phyloP scores from a whole-genome alignment of 208 protist genomes.

The Endotrypanum monterogeii region DNA sequence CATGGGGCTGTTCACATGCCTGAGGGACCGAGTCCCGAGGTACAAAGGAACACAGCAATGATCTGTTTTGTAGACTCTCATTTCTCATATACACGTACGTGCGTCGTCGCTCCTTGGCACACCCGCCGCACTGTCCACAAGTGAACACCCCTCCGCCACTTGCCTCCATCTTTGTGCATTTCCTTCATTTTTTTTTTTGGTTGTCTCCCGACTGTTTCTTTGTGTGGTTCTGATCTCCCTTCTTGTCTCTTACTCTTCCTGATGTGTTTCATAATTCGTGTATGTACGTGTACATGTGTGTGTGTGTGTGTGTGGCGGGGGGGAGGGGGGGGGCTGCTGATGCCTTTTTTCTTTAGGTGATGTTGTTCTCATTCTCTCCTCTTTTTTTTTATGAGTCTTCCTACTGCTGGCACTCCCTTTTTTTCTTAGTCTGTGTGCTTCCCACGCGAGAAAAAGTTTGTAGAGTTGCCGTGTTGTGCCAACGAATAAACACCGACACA shows the following conservation, averaged over 20 bases:
- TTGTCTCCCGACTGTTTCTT: background rate
- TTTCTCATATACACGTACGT: background rate
- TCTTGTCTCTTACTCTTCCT: background rate
- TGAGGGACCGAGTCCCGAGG: background rate
- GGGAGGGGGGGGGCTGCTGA: too few relatives aligned
- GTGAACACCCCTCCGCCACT: background rate
- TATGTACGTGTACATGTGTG: background rate
- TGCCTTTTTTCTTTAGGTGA: background rate
- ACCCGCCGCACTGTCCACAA: background rate
- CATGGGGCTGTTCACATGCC: background rate
- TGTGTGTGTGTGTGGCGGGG: too few relatives aligned
- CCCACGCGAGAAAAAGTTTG: too few relatives aligned
- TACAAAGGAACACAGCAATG: background rate
- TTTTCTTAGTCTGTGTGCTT: too few relatives aligned
- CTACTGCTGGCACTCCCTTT: too few relatives aligned
- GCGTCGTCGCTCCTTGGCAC: background rate
- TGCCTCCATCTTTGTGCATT: background rate
- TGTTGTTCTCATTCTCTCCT: background rate
- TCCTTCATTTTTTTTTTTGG: background rate
- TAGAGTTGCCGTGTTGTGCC: too few relatives aligned
- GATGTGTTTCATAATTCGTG: background rate
- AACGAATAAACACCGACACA: too few relatives aligned
- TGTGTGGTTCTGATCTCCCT: background rate
- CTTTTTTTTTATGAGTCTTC: too few relatives aligned
- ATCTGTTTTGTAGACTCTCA: background rate